These are phyloP conservation scores for Xylariaceae sp. DNA, from an alignment of 2,329 filamentous ascomycete species.

Conservation along the genomic window DNA sequence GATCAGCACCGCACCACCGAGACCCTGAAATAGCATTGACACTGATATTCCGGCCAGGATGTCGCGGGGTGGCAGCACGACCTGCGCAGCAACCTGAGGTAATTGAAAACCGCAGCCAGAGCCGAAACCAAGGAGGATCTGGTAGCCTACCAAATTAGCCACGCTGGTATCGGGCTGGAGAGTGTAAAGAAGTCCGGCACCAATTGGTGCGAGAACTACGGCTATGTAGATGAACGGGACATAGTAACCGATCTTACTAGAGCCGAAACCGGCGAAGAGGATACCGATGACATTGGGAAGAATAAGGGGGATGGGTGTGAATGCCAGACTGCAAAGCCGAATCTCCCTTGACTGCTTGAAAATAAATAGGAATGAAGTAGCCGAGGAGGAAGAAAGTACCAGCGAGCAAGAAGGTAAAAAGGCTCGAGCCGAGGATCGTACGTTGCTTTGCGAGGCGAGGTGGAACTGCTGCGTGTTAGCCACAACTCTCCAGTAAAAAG, in stretches of 20 bases:
- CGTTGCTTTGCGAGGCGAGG: slow-evolving; percentile 21
- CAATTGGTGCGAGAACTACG: slow-evolving; percentile 21
- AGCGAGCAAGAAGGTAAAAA: slow-evolving; percentile 18
- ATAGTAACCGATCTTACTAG: slow-evolving; percentile 27
- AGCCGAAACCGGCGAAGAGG: slow-evolving; percentile 21
- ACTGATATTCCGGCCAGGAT: not conserved
- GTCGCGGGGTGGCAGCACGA: not conserved
- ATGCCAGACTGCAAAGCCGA: slow-evolving; percentile 31
- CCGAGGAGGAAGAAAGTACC: slow-evolving; percentile 28
- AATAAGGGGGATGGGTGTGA: slow-evolving; percentile 29
- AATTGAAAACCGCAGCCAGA: slow-evolving; percentile 25
- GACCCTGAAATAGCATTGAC: not conserved
- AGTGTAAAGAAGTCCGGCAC: slow-evolving; percentile 27
- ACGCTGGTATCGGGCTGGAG: slow-evolving; percentile 13
- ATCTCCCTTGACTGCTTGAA: slow-evolving; percentile 22
- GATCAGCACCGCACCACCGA: slow-evolving; percentile 1
- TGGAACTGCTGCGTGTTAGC: slow-evolving; percentile 14
- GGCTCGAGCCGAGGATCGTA: slow-evolving; percentile 12
- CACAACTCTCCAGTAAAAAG: not conserved
- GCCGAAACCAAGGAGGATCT: slow-evolving; percentile 28
- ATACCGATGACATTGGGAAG: slow-evolving; percentile 21
- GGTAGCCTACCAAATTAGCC: slow-evolving; percentile 29
- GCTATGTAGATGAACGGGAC: slow-evolving; percentile 23
- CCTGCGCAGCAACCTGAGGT: not conserved
- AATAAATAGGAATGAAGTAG: slow-evolving; percentile 33